Evolutionary conservation across 768 basidiomycete genomes (phyloP), one percentile per base, ranked within the genome.

Genomic region (Termitomyces sp.): DNA sequence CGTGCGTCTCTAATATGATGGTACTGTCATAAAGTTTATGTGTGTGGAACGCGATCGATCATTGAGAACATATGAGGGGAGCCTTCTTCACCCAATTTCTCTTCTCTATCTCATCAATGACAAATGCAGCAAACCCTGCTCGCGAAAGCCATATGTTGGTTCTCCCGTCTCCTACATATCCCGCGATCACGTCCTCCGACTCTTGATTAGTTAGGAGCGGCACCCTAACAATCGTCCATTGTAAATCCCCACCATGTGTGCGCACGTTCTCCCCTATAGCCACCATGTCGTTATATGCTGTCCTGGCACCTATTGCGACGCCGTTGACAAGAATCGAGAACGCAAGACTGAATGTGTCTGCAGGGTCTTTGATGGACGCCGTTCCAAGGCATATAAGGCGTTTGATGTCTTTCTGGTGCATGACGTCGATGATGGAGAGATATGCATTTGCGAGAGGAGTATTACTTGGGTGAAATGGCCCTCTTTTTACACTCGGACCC

Each of bases 221-320:
- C 2, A 91, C 87, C 35, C 89, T 75, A 32, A 76, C 83, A 46
- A 90, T 81, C 7, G 87, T 90, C 85, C 86, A 90, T 24, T 84
- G 80, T 18, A 88, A 63, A 20, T 79, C 75, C 0, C 71, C 72
- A 13, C 78, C 79, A 57, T 79, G 70, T 14, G 68, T 70, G 11
- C 82, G 75, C 36, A 89, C 74, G 14, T 71, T 74, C 49, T 85
- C 74, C 18, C 85, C 88, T 55, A 87, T 78, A 1, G 79, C 84
- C 9, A 86, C 82, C 28, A 91, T 74, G 53, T 90, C 89, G 36
- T 76, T 80, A 66, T 87, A 92, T n/a, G 85, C 84, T 48, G 72
- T 76, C 36, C 71, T 71, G 0, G 80, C 83, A 46, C 84, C 68
- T 3, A 74, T 65, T 8, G 70, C 70, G 43, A 76, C 70, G 44